Evolutionary conservation across 2,329 filamentous ascomycete species (phyloP).

Genomic region (Zymoseptoria passerinii): DNA sequence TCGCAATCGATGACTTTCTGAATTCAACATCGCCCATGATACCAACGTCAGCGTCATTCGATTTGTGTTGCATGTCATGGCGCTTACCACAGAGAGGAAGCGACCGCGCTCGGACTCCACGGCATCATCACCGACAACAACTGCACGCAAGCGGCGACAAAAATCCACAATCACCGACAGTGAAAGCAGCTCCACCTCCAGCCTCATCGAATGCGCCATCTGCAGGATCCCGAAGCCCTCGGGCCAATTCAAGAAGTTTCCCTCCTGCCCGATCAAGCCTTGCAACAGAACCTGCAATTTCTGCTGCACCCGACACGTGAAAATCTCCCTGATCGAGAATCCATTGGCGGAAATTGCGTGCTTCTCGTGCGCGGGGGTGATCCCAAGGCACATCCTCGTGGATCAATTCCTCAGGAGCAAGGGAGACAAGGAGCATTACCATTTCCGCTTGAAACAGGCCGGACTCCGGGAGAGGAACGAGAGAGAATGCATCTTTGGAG

Average conservation of each 20-base stretch:
- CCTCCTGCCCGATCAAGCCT: neutral
- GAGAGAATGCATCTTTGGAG: neutral
- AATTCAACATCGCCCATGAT: neutral
- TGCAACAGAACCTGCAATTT: conserved; percentile 3
- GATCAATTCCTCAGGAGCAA: neutral
- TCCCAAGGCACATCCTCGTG: neutral
- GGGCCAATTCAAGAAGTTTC: conserved; percentile 2
- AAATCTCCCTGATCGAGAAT: neutral
- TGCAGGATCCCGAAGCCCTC: neutral
- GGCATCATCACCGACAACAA: neutral
- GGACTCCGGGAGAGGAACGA: neutral
- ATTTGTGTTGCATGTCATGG: neutral
- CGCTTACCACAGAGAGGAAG: neutral
- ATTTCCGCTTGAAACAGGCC: neutral
- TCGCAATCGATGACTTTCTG: neutral
- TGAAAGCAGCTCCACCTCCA: neutral
- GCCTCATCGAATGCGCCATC: neutral
- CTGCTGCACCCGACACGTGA: neutral
- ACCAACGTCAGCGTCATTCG: neutral
- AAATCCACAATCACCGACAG: neutral
- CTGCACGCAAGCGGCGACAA: neutral
- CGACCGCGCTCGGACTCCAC: neutral
- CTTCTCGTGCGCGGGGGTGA: neutral
- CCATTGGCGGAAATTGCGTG: neutral
- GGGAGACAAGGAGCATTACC: neutral